Conservation (phyloP, 2,329 filamentous ascomycete species). For the Venturia oleaginea region DNA sequence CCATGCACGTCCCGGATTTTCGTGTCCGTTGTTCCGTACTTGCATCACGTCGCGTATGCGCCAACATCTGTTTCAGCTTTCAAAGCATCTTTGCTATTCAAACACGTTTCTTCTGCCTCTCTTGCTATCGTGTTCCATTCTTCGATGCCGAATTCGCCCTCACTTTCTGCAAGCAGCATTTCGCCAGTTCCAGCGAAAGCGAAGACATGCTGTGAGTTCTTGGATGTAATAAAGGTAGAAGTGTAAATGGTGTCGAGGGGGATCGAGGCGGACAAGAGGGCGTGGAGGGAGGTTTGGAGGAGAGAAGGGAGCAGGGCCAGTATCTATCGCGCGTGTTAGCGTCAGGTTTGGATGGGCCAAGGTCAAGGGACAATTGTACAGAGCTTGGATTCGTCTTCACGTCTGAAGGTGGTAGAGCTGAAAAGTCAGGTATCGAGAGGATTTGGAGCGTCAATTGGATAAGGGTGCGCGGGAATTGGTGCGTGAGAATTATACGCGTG, state of each 20-base stretch:
- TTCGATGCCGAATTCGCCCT: conserved; percentile 65
- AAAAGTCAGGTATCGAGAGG: conserved; percentile 51
- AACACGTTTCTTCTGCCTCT: conserved; percentile 23
- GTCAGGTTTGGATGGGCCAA: neutral
- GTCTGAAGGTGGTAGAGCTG: conserved; percentile 35
- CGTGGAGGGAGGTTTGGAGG: conserved; percentile 68
- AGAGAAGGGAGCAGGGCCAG: conserved; percentile 64
- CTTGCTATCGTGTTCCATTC: conserved; percentile 59
- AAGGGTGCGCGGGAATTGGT: conserved; percentile 66
- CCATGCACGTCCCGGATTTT: neutral
- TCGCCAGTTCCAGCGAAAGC: conserved; percentile 68
- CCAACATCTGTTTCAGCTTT: conserved; percentile 26
- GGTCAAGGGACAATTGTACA: neutral
- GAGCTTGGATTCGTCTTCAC: neutral
- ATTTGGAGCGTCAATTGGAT: conserved; percentile 79
- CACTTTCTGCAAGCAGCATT: conserved; percentile 69
- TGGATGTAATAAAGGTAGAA: conserved; percentile 44
- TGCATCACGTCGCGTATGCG: neutral
- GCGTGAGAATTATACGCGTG: conserved; percentile 63
- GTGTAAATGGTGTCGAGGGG: conserved; percentile 66
- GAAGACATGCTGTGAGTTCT: conserved; percentile 53
- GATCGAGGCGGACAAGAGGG: conserved; percentile 71
- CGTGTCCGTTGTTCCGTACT: neutral
- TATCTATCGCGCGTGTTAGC: neutral
- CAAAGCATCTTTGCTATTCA: conserved; percentile 32